Evolutionary conservation across 2,329 filamentous ascomycete genomes (phyloP), one percentile per base, ranked within the genome.

Genomic region (Didymella arachidicola): DNA sequence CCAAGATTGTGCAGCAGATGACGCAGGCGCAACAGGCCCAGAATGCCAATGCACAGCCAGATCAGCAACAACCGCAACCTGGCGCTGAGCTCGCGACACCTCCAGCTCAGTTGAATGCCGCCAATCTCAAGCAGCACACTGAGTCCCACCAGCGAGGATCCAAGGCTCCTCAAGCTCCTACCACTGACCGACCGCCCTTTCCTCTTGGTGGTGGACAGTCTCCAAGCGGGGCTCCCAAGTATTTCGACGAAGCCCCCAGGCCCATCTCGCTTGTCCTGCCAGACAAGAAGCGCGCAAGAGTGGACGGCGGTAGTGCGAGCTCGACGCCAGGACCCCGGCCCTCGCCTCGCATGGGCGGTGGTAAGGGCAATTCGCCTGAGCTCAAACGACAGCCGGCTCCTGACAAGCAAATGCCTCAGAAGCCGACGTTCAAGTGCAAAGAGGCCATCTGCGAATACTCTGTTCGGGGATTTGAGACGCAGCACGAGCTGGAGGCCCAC

Each of bases 221-320:
- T 46, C 85, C 85, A 16, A 80, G 83, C 53, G 85, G 86, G 25
- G 80, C 86, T 56, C 85, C 86, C 8, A 81, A 82, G 60, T 84
- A 83, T 50, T 84, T 86, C 55, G 79, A 73, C 41, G 67, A 79
- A 8, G 78, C 79, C 19, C 81, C 80, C 19, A 79, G 81, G 48
- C 79, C 87, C 47, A 84, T 82, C 49, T 84, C 86, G 62, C 79
- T 89, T 45, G 83, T 85, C 45, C 73, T 88, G 25, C 86, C 86
- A 18, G 79, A 82, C 2, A 78, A 79, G 55, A 88, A 87, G 78
- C 84, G 81, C 67, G 79, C 81, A 52, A 86, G 85, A 77, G 72
- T 78, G 32, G 78, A 78, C 16, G 69, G 68, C 6, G 74, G 69
- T 30, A 81, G 77, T 56, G 73, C 78, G 41, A 74, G 70, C 1